Conservation (phyloP, 1,284 basidiomycete genomes). For the Meira miltonrushii region DNA sequence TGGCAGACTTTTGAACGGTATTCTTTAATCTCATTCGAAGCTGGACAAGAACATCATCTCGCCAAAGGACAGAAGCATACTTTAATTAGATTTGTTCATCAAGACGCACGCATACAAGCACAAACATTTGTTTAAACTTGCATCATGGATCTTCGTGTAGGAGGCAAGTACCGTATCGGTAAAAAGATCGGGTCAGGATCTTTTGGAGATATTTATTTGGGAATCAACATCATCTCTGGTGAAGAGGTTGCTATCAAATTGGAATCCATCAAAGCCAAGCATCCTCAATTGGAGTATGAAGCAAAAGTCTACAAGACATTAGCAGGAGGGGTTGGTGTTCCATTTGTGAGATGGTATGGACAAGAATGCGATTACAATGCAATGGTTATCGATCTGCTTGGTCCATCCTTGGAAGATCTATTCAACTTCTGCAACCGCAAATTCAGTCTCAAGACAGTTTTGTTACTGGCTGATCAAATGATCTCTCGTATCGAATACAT, state of each 20-base stretch:
- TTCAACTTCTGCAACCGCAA: constrained; percentile 99
- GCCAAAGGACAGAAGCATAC: no score
- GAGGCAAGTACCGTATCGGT: constrained; percentile 88
- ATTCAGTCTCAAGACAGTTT: constrained; percentile 93
- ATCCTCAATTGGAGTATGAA: constrained; percentile 99
- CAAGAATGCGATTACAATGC: constrained; percentile 99
- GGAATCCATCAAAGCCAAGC: constrained; percentile 98
- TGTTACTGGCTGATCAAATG: constrained; percentile 92
- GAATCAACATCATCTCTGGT: constrained; percentile 99
- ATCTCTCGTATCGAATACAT: constrained; percentile 99
- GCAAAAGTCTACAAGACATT: constrained; percentile 66
- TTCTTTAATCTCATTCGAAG: no score
- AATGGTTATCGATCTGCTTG: constrained; percentile 97
- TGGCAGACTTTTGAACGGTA: no score
- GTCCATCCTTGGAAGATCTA: constrained; percentile 93
- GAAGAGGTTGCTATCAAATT: constrained; percentile 99
- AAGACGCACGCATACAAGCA: no score
- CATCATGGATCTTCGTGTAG: constrained; percentile 82
- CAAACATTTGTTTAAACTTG: not conserved
- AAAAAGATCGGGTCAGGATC: constrained; percentile 99
- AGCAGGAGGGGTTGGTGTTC: constrained; percentile 95
- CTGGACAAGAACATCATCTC: no score
- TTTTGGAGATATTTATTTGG: constrained; percentile 99
- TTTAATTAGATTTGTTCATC: no score
- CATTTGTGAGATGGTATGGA: constrained; percentile 96